Evolutionary conservation across 2,329 filamentous ascomycete species (phyloP), one percentile per base, ranked within the genome.

Genomic region (Fusarium palustre): DNA sequence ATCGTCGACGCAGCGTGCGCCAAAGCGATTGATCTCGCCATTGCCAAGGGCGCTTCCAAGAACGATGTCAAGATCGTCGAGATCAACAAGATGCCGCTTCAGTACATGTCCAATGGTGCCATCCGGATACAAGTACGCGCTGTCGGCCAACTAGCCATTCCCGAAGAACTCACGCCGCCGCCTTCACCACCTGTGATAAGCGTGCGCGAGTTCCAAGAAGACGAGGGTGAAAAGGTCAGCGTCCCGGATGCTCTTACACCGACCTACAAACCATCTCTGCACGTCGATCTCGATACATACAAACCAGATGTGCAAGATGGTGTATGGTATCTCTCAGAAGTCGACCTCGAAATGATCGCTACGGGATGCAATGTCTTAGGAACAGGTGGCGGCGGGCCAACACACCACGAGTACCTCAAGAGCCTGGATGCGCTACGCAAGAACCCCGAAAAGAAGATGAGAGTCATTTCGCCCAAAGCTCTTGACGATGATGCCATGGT

Each of bases 391-490:
- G 79, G 79, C 9, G 79, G 79, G 0, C 75, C 77, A 3, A 79
- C 79, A 2, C 78, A 80, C 30, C 77, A 80, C n/a, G 81, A 84
- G 57, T 84, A 82, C 30, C 75, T 86, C 36, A 81, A 84, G 63
- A 76, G 79, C 13, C 66, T 84, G 20, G 74, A 81, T 28, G 74
- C 74, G 8, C 70, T 83, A 12, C 73, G 77, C n/a, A 79, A 76
- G 18, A 75, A 73, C 1, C 73, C 75, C 3, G 43, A 71, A 45
- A 71, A 78, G 48, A 76, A 77, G 52, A 81, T 84, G 75, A 74
- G 81, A 10, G 77, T 85, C 2, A 75, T 85, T 3, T 76, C 80
- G 0, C 78, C 81, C 0, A 75, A 75, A 7, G 70, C 74, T 0
- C 68, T 84, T 0, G 71, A 75, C 7, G 81, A 84, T 31, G 72